Evolutionary conservation across 805 yeast genomes (phyloP).

Genomic region (Pichia membranifaciens): DNA sequence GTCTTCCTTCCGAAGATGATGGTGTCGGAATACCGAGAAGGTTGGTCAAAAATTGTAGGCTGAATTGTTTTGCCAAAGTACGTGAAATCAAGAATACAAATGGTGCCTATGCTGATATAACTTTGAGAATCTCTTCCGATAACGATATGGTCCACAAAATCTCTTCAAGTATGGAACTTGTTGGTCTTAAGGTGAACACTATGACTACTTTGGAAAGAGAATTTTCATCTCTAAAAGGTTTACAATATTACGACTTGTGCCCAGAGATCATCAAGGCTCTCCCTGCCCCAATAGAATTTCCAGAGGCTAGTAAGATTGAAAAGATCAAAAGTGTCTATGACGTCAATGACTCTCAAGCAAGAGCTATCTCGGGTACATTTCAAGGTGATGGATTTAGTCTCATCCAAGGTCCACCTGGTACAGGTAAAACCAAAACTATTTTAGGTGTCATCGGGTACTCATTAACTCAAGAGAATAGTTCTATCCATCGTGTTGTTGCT

Average conservation of each 20-base stretch:
- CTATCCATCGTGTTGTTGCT: slow-evolving; percentile 12
- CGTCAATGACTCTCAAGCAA: slow-evolving; percentile 86
- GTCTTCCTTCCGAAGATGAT: slow-evolving; percentile 29
- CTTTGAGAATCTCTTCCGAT: slow-evolving; percentile 58
- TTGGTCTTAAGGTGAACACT: slow-evolving; percentile 72
- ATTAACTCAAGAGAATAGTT: slow-evolving; percentile 33
- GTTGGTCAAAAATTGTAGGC: slow-evolving; percentile 15
- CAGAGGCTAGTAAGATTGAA: slow-evolving; percentile 35
- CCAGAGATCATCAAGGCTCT: slow-evolving; percentile 59
- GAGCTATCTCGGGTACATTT: slow-evolving; percentile 74
- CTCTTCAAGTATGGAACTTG: slow-evolving; percentile 57
- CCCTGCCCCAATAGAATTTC: slow-evolving; percentile 41
- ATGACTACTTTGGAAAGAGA: slow-evolving; percentile 94
- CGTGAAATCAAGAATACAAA: slow-evolving; percentile 62
- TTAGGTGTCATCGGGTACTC: slow-evolving; percentile 83
- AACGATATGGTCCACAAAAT: slow-evolving; percentile 43
- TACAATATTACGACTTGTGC: slow-evolving; percentile 75
- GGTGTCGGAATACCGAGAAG: slow-evolving; percentile 16
- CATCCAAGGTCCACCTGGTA: slow-evolving; percentile 99
- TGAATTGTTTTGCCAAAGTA: slow-evolving; percentile 76
- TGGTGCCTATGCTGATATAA: slow-evolving; percentile 66
- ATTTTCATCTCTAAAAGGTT: slow-evolving; percentile 73
- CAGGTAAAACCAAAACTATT: slow-evolving; percentile 97
- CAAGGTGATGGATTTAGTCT: slow-evolving; percentile 70
- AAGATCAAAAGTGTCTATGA: slow-evolving; percentile 44